Conservation (phyloP, 306 rosid species). For the Echinosophora koreensis region DNA sequence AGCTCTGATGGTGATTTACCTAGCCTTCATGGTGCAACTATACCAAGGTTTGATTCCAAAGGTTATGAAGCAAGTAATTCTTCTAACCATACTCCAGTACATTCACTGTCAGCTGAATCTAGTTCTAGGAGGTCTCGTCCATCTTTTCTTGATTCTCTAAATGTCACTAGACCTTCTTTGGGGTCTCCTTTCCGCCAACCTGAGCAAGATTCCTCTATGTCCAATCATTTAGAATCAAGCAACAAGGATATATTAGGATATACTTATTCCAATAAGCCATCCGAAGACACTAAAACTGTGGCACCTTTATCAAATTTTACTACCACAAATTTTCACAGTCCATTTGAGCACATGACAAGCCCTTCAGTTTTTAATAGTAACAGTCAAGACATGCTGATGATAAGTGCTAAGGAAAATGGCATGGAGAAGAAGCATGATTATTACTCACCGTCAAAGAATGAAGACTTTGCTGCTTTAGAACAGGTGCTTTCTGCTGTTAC, state of each 20-base stretch:
- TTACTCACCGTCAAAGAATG: slow-evolving; percentile 70
- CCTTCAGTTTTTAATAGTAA: slow-evolving; percentile 50
- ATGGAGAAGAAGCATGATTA: slow-evolving; percentile 64
- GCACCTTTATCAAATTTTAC: slow-evolving; percentile 52
- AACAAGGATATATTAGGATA: slow-evolving; percentile 54
- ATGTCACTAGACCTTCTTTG: slow-evolving; percentile 61
- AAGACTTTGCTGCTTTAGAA: slow-evolving; percentile 92
- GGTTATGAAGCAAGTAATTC: slow-evolving; percentile 58
- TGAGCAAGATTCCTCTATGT: slow-evolving; percentile 55
- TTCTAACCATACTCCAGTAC: slow-evolving; percentile 56
- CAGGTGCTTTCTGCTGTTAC: slow-evolving; percentile 69
- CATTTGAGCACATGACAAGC: slow-evolving; percentile 47
- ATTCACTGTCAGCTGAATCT: slow-evolving; percentile 60
- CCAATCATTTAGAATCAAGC: slow-evolving; percentile 54
- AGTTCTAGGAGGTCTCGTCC: slow-evolving; percentile 80
- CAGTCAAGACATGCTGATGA: slow-evolving; percentile 51
- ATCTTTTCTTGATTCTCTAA: slow-evolving; percentile 88
- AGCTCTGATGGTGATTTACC: slow-evolving; percentile 49
- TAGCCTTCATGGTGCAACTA: slow-evolving; percentile 50
- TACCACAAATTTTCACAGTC: slow-evolving; percentile 50
- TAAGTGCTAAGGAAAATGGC: slow-evolving; percentile 59
- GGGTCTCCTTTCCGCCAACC: slow-evolving; percentile 63
- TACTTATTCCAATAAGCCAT: slow-evolving; percentile 56
- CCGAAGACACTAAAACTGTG: slow-evolving; percentile 54
- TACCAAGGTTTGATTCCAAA: slow-evolving; percentile 56